Evolutionary conservation across 2,329 filamentous ascomycete species (phyloP).

Genomic region (Pochonia chlamydosporia): DNA sequence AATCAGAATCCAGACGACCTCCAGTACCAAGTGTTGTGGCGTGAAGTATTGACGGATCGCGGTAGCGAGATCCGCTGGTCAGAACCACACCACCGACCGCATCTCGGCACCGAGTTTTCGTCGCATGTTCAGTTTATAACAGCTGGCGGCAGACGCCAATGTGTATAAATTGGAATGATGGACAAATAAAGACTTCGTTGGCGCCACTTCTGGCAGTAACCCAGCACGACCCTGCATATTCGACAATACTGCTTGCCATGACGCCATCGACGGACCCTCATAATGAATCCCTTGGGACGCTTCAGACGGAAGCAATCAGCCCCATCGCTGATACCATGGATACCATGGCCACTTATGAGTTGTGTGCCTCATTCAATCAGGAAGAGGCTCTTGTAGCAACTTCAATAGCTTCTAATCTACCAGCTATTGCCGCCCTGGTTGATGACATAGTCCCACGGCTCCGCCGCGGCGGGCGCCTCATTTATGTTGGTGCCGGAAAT

Average conservation of each 20-base stretch:
- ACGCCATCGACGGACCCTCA: background rate
- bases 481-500: conserved; percentile 32
- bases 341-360: conserved; percentile 6
- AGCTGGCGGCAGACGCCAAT: background rate
- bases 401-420: conserved; percentile 11
- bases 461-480: conserved; percentile 11
- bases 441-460: conserved; percentile 8
- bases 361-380: conserved; percentile 12
- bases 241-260: background rate
- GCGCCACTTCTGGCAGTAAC: background rate
- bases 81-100: background rate
- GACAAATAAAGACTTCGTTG: background rate
- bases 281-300: conserved; percentile 4
- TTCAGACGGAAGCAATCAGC: conserved; percentile 12
- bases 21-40: background rate
- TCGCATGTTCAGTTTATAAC: background rate
- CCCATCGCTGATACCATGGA: conserved; percentile 8
- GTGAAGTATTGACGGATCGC: background rate
- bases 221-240: background rate
- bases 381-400: conserved; percentile 13
- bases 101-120: background rate
- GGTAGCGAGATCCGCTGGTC: background rate
- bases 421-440: conserved; percentile 10
- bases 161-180: background rate
- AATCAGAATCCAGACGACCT: background rate